Evolutionary conservation across 306 rosid species (phyloP).

Genomic region (Mucuna pruriens): DNA sequence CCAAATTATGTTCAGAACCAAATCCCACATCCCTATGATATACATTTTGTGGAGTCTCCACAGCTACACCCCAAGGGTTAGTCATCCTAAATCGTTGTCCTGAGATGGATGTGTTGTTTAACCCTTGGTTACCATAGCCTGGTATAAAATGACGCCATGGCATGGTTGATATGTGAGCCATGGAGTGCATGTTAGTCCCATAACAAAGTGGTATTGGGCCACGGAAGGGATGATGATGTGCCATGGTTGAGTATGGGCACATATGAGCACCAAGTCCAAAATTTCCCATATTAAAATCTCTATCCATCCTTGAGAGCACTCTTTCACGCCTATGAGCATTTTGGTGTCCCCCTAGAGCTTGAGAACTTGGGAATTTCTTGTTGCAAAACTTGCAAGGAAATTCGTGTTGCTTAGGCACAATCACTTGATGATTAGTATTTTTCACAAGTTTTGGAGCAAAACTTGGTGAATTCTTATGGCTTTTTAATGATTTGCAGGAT

Average conservation of each 20-base stretch:
- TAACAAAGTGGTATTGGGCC: neutral
- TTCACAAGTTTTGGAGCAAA: neutral
- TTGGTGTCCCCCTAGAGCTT: conserved; percentile 78
- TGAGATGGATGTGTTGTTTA: neutral
- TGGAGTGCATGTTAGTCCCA: neutral
- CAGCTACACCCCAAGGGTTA: neutral
- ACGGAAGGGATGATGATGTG: neutral
- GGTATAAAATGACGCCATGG: neutral
- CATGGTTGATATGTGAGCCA: neutral
- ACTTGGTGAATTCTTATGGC: neutral
- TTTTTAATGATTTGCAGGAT: neutral
- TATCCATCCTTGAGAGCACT: conserved; percentile 35
- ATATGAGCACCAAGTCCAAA: neutral
- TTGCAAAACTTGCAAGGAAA: conserved; percentile 32
- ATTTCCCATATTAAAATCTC: neutral
- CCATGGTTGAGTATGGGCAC: neutral
- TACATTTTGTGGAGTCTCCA: no score
- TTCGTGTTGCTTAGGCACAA: neutral
- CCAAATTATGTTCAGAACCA: neutral
- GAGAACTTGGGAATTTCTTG: conserved; percentile 52
- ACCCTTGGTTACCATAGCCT: conserved; percentile 4
- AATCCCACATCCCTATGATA: neutral
- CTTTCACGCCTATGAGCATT: conserved; percentile 70
- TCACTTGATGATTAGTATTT: neutral
- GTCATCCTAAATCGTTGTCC: neutral